Evolutionary conservation across 805 yeast genomes (phyloP).

Genomic region (Sugiyamaella qingdaonensis): DNA sequence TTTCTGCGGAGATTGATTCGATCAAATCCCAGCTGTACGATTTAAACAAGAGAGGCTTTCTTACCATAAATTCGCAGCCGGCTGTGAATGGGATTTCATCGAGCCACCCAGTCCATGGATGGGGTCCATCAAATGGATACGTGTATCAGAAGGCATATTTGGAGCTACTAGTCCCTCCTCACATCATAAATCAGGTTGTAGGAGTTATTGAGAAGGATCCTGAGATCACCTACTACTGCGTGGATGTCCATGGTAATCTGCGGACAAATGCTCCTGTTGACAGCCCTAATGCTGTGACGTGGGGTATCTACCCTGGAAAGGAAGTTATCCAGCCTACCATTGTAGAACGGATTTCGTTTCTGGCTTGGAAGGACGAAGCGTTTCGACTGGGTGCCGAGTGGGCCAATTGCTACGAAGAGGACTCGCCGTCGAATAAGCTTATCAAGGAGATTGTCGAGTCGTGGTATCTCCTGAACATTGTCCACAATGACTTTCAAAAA

Average conservation of each 20-base stretch:
- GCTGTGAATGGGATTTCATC: slow-evolving; percentile 76
- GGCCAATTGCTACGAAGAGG: slow-evolving; percentile 40
- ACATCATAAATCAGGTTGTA: slow-evolving; percentile 45
- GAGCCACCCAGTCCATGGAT: slow-evolving; percentile 68
- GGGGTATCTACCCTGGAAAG: slow-evolving; percentile 97
- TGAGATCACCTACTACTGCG: slow-evolving; percentile 73
- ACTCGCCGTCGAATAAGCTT: slow-evolving; percentile 37
- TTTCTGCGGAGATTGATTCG: slow-evolving; percentile 66
- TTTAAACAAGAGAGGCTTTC: slow-evolving; percentile 63
- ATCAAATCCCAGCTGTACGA: slow-evolving; percentile 55
- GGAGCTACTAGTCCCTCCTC: slow-evolving; percentile 74
- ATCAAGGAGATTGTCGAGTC: slow-evolving; percentile 47
- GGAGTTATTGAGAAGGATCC: slow-evolving; percentile 42
- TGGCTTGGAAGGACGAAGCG: slow-evolving; percentile 97
- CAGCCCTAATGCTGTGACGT: slow-evolving; percentile 90
- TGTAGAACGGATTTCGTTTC: slow-evolving; percentile 84
- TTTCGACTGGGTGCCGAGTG: slow-evolving; percentile 79
- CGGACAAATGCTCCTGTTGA: slow-evolving; percentile 66
- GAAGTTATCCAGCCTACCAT: slow-evolving; percentile 95
- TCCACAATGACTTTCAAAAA: slow-evolving; percentile 69
- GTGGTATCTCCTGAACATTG: slow-evolving; percentile 79
- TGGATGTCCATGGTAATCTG: slow-evolving; percentile 54
- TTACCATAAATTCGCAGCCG: slow-evolving; percentile 94
- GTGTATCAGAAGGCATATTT: slow-evolving; percentile 93
- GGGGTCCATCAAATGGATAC: slow-evolving; percentile 94